Percentiles rank a stretch among this genome's conserved stretches.
These are phyloP conservation scores for Trypanosoma rangeli DNA, from an alignment of 208 protist genomes.

Conservation along the genomic window DNA sequence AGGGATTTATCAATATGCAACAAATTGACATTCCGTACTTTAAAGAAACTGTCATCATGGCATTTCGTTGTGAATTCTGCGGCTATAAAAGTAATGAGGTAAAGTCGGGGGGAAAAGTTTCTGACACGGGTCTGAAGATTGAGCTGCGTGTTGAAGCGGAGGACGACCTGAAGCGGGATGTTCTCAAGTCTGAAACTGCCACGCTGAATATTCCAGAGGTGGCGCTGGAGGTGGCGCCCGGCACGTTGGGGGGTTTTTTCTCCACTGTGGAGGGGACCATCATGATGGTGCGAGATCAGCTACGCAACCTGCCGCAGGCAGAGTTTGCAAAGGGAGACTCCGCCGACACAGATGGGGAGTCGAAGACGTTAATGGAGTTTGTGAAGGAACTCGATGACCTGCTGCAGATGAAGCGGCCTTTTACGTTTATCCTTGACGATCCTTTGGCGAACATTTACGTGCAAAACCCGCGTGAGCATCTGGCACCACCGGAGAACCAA, in stretches of 20 bases:
- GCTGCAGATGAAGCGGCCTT: conserved; percentile 56
- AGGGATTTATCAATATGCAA: conserved; percentile 79
- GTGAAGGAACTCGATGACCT: conserved; percentile 79
- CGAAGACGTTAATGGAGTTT: conserved; percentile 77
- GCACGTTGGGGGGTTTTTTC: conserved; percentile 94
- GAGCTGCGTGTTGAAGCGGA: conserved; percentile 68
- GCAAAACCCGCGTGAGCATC: conserved; percentile 89
- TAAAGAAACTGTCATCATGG: conserved; percentile 95
- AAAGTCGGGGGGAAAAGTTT: conserved; percentile 90
- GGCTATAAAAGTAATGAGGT: conserved; percentile 95
- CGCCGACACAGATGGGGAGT: conserved; percentile 38
- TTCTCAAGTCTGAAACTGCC: conserved; percentile 94
- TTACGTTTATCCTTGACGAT: conserved; percentile 95
- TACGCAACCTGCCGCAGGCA: conserved; percentile 78
- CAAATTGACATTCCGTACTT: conserved; percentile 94
- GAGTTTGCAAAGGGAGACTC: conserved; percentile 78
- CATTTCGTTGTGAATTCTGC: conserved; percentile 92
- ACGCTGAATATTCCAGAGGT: conserved; percentile 89
- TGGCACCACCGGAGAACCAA: conserved; percentile 76
- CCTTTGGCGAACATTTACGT: conserved; percentile 92
- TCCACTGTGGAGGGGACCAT: conserved; percentile 94
- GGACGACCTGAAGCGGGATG: conserved; percentile 91
- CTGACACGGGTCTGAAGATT: conserved; percentile 66
- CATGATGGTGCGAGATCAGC: conserved; percentile 81
- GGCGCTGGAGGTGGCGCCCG: conserved; percentile 80